phyloP scores from a whole-genome alignment of 371 early-diverging fungal species.

The Mucor lusitanicus region DNA sequence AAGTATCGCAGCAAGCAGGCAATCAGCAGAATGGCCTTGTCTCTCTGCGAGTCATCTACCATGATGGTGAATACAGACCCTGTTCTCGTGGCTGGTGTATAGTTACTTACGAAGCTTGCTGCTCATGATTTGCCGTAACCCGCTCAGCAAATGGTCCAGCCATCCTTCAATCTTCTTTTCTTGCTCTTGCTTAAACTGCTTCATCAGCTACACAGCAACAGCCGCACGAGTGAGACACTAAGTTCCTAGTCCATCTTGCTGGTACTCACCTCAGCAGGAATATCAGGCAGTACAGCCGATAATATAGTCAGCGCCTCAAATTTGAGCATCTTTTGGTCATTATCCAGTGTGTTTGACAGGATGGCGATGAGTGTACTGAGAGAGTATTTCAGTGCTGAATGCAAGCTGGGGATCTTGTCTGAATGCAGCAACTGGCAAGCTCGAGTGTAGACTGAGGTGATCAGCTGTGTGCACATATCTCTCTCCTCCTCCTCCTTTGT shows the following conservation, averaged over 20 bases:
- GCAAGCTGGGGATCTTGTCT: conserved; percentile 29
- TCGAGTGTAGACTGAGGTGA: conserved; percentile 21
- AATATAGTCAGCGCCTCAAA: conserved; percentile 37
- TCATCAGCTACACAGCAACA: conserved; percentile 15
- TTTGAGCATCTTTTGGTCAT: conserved; percentile 35
- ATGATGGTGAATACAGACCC: background rate
- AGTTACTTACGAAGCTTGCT: conserved; percentile 37
- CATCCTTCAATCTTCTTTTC: conserved; percentile 16
- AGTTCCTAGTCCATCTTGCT: background rate
- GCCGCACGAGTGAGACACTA: background rate
- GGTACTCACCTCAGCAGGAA: conserved; percentile 29
- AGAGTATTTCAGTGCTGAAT: conserved; percentile 37
- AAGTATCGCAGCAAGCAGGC: conserved; percentile 38
- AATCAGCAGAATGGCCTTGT: conserved; percentile 31
- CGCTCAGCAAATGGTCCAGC: conserved; percentile 25
- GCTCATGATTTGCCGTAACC: conserved; percentile 36
- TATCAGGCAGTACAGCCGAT: conserved; percentile 24
- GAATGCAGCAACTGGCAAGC: conserved; percentile 28
- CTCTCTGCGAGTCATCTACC: conserved; percentile 33
- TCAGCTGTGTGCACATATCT: conserved; percentile 25
- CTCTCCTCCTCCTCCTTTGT: conserved; percentile 19
- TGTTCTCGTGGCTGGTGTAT: background rate
- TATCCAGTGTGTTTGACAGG: conserved; percentile 26
- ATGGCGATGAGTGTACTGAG: conserved; percentile 30
- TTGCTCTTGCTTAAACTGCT: conserved; percentile 30